Conservation (phyloP, 2,329 filamentous ascomycete genomes). For the Phaeosphaeriaceae sp. region DNA sequence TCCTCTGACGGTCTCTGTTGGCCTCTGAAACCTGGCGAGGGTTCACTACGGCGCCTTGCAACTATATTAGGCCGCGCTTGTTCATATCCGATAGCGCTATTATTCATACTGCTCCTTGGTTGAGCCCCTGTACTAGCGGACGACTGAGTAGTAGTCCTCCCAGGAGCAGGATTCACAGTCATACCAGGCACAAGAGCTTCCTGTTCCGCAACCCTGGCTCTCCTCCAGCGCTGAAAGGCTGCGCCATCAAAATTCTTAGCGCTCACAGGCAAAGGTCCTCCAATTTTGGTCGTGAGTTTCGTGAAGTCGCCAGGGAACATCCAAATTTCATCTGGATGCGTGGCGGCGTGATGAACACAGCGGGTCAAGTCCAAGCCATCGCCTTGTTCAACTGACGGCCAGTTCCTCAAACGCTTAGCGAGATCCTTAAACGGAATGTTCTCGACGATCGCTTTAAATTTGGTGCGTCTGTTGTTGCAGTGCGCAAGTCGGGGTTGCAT, state of each 20-base stretch:
- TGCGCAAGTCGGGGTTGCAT: not conserved
- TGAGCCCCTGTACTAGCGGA: too few species aligned
- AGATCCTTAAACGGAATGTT: slow-evolving; percentile 8
- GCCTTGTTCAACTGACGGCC: not conserved
- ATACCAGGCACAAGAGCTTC: too few species aligned
- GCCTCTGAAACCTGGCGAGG: too few species aligned
- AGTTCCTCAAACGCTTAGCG: not conserved
- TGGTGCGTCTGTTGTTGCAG: too few species aligned
- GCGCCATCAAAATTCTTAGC: not conserved
- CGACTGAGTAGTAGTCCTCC: too few species aligned
- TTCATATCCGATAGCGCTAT: too few species aligned
- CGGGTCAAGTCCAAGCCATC: slow-evolving; percentile 14
- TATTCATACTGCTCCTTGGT: too few species aligned
- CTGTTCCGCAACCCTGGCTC: too few species aligned
- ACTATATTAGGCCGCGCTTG: too few species aligned
- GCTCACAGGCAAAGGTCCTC: not conserved
- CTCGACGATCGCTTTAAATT: not conserved
- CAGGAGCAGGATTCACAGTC: too few species aligned
- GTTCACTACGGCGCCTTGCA: too few species aligned
- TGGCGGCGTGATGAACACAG: slow-evolving; percentile 8
- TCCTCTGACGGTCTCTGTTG: too few species aligned
- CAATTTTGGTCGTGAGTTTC: not conserved
- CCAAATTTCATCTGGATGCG: not conserved
- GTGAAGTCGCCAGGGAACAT: slow-evolving; percentile 2
- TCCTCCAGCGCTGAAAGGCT: slow-evolving; percentile 3